phyloP scores from a whole-genome alignment of 148 eudicot species.

The Rhododendron simsii region DNA sequence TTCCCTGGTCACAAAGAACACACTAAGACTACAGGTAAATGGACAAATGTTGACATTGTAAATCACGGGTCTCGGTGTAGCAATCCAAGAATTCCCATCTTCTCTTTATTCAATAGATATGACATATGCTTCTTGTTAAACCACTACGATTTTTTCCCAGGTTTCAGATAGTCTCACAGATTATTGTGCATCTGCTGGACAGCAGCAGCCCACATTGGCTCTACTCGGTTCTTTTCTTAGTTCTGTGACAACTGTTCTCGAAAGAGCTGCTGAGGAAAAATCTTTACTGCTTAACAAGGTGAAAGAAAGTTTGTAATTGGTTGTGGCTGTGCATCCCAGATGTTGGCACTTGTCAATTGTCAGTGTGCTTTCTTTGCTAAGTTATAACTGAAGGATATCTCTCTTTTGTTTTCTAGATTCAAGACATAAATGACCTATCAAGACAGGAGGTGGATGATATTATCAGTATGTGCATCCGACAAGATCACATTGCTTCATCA shows the following conservation, averaged over 20 bases:
- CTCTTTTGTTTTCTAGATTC: slow-evolving; percentile 48
- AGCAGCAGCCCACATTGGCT: slow-evolving; percentile 69
- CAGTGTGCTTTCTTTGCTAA: not conserved
- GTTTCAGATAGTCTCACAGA: slow-evolving; percentile 50
- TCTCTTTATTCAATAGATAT: not conserved
- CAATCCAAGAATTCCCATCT: not conserved
- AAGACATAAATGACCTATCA: slow-evolving; percentile 89
- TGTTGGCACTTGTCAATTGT: not conserved
- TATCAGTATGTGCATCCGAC: slow-evolving; percentile 49
- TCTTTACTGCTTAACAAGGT: slow-evolving; percentile 83
- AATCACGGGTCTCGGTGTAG: not conserved
- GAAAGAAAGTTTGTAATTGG: not conserved
- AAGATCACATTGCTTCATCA: slow-evolving; percentile 52
- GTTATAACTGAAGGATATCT: not conserved
- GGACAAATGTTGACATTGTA: not conserved
- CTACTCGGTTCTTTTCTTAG: slow-evolving; percentile 55
- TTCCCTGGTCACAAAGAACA: slow-evolving; percentile 75
- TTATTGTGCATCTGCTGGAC: slow-evolving; percentile 40
- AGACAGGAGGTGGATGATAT: slow-evolving; percentile 96
- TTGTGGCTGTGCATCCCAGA: slow-evolving; percentile 7
- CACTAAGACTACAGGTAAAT: slow-evolving; percentile 69
- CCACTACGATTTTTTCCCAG: slow-evolving; percentile 23
- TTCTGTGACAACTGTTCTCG: slow-evolving; percentile 65
- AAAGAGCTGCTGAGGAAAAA: slow-evolving; percentile 83
- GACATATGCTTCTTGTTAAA: not conserved